Conservation (phyloP, 371 early-diverging fungal genomes). For the Conidiobolus incongruus region DNA sequence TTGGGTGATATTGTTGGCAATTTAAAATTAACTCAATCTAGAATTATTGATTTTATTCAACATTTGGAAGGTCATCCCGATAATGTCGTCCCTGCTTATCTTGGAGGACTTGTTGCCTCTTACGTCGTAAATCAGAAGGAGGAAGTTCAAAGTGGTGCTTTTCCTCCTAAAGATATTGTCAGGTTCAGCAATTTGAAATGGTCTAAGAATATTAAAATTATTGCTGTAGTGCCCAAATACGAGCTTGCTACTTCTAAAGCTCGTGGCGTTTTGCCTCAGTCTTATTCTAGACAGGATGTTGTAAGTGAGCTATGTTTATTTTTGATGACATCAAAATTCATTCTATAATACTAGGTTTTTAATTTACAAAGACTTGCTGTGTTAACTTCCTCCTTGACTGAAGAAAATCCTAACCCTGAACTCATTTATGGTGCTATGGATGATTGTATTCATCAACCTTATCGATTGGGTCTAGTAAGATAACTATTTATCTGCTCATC, state of each 20-base stretch:
- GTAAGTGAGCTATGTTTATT: too few relatives aligned
- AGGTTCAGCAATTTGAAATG: constrained; percentile 39
- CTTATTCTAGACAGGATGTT: constrained; percentile 54
- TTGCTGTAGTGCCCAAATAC: constrained; percentile 78
- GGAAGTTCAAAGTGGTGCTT: constrained; percentile 23
- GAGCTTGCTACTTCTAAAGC: constrained; percentile 80
- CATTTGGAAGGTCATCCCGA: constrained; percentile 92
- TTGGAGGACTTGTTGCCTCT: constrained; percentile 83
- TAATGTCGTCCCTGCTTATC: constrained; percentile 78
- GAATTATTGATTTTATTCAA: constrained; percentile 65
- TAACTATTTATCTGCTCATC: too few relatives aligned
- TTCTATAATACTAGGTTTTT: constrained; percentile 54
- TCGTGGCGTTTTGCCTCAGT: constrained; percentile 58
- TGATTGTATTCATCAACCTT: constrained; percentile 90
- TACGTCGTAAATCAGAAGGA: too few relatives aligned
- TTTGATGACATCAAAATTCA: too few relatives aligned
- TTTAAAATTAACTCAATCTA: constrained; percentile 35
- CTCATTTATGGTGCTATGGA: constrained; percentile 77
- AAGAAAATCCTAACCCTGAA: constrained; percentile 34
- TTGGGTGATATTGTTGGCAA: constrained; percentile 54
- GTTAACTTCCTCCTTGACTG: constrained; percentile 55
- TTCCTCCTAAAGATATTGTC: constrained; percentile 38
- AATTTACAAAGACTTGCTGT: constrained; percentile 85
- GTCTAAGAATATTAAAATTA: constrained; percentile 43
- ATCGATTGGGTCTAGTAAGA: constrained; percentile 62